Conservation (phyloP, 2,329 filamentous ascomycete species). For the Aspergillus tubingensis region DNA sequence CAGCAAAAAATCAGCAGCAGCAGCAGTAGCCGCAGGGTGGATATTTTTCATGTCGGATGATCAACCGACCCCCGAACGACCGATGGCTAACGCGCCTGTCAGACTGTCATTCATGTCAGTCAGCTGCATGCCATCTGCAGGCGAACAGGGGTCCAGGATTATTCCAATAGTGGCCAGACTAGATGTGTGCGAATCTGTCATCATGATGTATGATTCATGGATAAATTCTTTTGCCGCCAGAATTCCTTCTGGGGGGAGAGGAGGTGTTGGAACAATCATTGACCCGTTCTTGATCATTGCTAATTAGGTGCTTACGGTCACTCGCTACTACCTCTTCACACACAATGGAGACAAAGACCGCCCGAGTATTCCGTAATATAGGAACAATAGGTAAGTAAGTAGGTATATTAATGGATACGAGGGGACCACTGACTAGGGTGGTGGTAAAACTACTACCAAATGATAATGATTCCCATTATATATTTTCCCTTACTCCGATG, state of each 20-base stretch:
- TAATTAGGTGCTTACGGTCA: no score
- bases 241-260: neutral
- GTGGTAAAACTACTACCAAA: no score
- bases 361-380: no score
- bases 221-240: neutral
- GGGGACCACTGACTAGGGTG: no score
- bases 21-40: neutral
- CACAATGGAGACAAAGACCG: neutral
- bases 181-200: neutral
- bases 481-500: neutral
- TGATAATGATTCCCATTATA: neutral
- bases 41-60: neutral
- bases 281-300: no score
- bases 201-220: neutral
- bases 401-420: no score
- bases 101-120: constrained; percentile 1
- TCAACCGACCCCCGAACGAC: neutral
- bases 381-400: no score
- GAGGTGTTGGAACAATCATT: no score
- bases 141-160: neutral
- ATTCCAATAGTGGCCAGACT: neutral
- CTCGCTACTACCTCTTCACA: no score
- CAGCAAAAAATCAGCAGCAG: neutral
- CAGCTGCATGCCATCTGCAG: constrained; percentile 3
- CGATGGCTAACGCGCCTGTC: constrained; percentile 2